A percentile compares a stretch with the other conserved stretches of the same genome.
Conservation (phyloP, 352 stramenopile genomes). For the Detonula confervacea region DNA sequence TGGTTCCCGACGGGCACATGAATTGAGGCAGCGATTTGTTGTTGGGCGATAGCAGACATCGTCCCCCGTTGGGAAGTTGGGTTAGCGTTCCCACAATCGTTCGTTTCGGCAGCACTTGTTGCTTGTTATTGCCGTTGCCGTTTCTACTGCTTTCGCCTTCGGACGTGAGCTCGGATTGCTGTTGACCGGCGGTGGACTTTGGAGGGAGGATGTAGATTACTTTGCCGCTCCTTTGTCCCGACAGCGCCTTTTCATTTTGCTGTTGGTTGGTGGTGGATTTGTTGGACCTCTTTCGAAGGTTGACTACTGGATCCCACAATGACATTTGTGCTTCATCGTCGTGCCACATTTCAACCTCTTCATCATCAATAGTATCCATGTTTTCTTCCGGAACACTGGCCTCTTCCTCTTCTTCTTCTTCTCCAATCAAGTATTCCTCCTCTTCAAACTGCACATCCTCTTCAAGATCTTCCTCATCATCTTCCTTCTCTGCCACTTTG, state of each 20-base stretch:
- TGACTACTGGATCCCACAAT: constrained; percentile 78
- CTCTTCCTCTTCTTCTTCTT: constrained; percentile 14
- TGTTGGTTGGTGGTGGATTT: constrained; percentile 14
- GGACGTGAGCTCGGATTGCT: constrained; percentile 64
- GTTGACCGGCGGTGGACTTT: constrained; percentile 39
- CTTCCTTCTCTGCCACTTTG: neutral
- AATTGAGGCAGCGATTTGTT: constrained; percentile 78
- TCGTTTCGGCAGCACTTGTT: constrained; percentile 15
- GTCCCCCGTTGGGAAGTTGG: constrained; percentile 33
- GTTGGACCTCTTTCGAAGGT: constrained; percentile 49
- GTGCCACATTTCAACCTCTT: constrained; percentile 63
- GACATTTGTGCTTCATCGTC: constrained; percentile 74
- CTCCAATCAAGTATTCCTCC: constrained; percentile 33
- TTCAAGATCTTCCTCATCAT: constrained; percentile 18
- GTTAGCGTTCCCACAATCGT: constrained; percentile 75
- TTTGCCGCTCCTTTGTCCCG: constrained; percentile 53
- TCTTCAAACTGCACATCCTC: constrained; percentile 40
- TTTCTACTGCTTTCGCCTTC: constrained; percentile 22
- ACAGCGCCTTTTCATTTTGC: neutral
- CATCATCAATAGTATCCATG: constrained; percentile 32
- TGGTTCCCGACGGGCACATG: constrained; percentile 49
- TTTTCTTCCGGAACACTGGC: neutral
- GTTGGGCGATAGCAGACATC: constrained; percentile 66
- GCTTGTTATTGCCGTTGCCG: constrained; percentile 23
- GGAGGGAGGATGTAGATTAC: constrained; percentile 72